Evolutionary conservation across 2,329 filamentous ascomycete genomes (phyloP), one percentile per base, ranked within the genome.

Genomic region (Pseudocercospora vitis): DNA sequence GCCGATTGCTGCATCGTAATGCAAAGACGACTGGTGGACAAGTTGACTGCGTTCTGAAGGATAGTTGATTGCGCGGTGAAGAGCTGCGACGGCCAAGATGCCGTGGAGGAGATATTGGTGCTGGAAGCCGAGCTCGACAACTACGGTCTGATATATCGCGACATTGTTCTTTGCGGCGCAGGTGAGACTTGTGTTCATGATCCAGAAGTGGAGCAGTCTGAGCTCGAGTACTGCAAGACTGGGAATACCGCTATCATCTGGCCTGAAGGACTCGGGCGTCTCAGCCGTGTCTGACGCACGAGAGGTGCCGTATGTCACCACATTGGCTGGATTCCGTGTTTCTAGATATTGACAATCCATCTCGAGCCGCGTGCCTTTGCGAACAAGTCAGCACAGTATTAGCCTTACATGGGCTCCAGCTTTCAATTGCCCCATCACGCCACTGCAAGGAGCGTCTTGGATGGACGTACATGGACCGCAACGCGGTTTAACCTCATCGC

Each of bases 181-280:
- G 2, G 56, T 58, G 12, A 32, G 11, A 8, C 51, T 32, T 3
- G 60, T 63, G 28, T 59, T 50, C 7, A 54, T 48, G 2, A 52
- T 56, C 53, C 57, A 60, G 39, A 61, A 58, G 40, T 63, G 60
- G 33, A 63, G 39, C 14, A 63, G 53, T 48, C 56, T 54, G 23
- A 62, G 49, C 29, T 61, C 57, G 16, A 52, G 42, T 7, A 63
- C 52, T 18, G 53, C 51, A 16, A 58, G 51, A 16, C 55, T 52
- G 24, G 33, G 39, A 8, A 26, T 8, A 11, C 26, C 31, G 6
- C 33, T 24, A 47, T 47, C 48, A 47, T 18, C 12, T 24, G 50
- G 19, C 12, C 45, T 29, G 8, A 37, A 33, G 26, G 40, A 14
- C 45, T 50, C 23, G 57, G n/a, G 44, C 9, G 32, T 48, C 12